These are phyloP conservation scores for Sonneratia alba DNA, from an alignment of 345 rosid species.

Conservation along the genomic window DNA sequence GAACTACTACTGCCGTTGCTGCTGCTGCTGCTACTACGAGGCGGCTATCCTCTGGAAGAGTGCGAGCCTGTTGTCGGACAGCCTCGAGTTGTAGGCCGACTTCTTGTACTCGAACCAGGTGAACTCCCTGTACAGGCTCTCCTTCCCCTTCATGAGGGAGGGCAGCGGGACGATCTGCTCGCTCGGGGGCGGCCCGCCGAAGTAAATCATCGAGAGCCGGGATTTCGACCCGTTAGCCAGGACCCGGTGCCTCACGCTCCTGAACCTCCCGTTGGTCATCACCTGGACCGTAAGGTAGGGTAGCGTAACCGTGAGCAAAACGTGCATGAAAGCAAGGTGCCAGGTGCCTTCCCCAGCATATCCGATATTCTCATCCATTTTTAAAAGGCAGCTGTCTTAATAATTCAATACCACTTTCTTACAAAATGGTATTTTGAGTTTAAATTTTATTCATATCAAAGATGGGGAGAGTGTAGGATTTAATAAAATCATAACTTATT, in stretches of 20 bases:
- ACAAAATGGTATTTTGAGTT: no score
- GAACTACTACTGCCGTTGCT: not conserved
- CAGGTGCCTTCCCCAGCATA: no score
- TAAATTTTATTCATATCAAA: no score
- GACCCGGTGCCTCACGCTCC: conserved; percentile 80
- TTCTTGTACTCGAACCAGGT: conserved; percentile 83
- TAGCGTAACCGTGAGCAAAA: no score
- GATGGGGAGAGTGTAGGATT: no score
- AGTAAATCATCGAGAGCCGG: conserved; percentile 79
- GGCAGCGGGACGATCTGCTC: conserved; percentile 52
- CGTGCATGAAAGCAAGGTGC: no score
- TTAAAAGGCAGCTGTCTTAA: no score
- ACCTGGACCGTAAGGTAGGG: conserved; percentile 26
- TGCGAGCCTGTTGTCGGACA: conserved; percentile 60
- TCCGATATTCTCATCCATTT: no score
- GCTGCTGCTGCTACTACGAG: not conserved
- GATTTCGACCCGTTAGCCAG: conserved; percentile 41
- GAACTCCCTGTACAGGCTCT: conserved; percentile 60
- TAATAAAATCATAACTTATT: no score
- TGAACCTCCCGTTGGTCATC: conserved; percentile 85
- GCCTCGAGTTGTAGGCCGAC: conserved; percentile 49
- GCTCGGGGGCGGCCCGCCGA: conserved; percentile 75
- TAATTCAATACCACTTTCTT: no score
- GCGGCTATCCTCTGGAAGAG: conserved; percentile 40
- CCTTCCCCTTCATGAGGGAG: conserved; percentile 41